Conservation (phyloP, 2,329 filamentous ascomycete genomes). For the Pleurostoma richardsiae region DNA sequence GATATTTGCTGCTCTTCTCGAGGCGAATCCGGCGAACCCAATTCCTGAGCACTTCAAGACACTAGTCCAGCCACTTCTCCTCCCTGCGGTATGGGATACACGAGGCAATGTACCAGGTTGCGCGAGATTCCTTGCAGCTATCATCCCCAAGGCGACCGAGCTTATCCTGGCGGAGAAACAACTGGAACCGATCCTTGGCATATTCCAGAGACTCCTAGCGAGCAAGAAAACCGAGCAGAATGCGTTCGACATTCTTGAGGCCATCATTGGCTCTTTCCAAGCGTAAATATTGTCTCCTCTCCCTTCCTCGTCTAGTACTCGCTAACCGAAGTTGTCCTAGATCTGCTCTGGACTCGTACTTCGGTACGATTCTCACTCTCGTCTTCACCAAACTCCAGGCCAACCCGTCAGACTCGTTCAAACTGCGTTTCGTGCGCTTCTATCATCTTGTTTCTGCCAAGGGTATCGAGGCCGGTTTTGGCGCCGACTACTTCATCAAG, state of each 20-base stretch:
- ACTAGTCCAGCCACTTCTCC: conserved; percentile 72
- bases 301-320: background rate
- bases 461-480: conserved; percentile 70
- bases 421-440: conserved; percentile 84
- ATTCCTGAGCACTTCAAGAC: conserved; percentile 77
- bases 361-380: conserved; percentile 72
- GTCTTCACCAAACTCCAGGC: conserved; percentile 75
- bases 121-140: conserved; percentile 75
- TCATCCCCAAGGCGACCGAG: conserved; percentile 72
- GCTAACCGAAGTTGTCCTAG: conserved; percentile 33
- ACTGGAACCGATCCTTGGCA: conserved; percentile 82
- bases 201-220: conserved; percentile 85
- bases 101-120: conserved; percentile 91
- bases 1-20: conserved; percentile 83
- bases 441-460: conserved; percentile 86
- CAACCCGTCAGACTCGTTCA: conserved; percentile 68
- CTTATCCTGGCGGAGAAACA: conserved; percentile 75
- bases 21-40: conserved; percentile 74
- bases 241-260: conserved; percentile 86
- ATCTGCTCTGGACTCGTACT: conserved; percentile 66
- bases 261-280: conserved; percentile 68
- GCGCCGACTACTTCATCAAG: conserved; percentile 85
- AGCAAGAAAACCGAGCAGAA: conserved; percentile 80
- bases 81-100: conserved; percentile 82
- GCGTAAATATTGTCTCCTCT: conserved; percentile 43